Percentiles rank a stretch among this genome's conserved stretches.
Conservation (phyloP, 73 alveolate species). For the Paramecium bursaria region DNA sequence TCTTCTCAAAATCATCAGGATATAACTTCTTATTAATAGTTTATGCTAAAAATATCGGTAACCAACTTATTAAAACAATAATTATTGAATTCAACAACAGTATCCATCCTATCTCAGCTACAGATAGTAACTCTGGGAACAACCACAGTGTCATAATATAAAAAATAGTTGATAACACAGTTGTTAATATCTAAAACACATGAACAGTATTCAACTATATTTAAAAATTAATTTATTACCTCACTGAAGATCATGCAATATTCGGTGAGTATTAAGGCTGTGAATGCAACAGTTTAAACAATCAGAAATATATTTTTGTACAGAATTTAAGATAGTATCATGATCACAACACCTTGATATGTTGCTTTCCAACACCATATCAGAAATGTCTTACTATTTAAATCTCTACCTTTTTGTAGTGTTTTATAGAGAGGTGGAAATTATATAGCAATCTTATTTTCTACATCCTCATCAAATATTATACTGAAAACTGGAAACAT, state of each 20-base stretch:
- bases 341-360: conserved; percentile 85
- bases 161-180: conserved; percentile 2
- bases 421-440: conserved; percentile 92
- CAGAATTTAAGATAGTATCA: conserved; percentile 84
- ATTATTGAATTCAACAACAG: conserved; percentile 6
- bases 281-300: conserved; percentile 90
- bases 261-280: conserved; percentile 82
- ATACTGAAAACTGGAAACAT: conserved; percentile 86
- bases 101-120: neutral
- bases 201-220: conserved; percentile 8
- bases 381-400: conserved; percentile 84
- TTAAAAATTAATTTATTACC: neutral
- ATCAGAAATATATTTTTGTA: conserved; percentile 84
- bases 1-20: conserved; percentile 14
- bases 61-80: conserved; percentile 38
- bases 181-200: conserved; percentile 8
- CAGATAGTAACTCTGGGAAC: conserved; percentile 12
- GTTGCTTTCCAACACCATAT: conserved; percentile 92
- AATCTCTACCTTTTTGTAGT: conserved; percentile 91
- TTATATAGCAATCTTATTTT: conserved; percentile 61
- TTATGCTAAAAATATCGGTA: conserved; percentile 24
- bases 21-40: no score
- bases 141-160: conserved; percentile 9
- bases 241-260: conserved; percentile 58
- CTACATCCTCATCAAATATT: conserved; percentile 85